These are phyloP conservation scores for Vachellia collinsii DNA, from an alignment of 306 rosid species.

Conservation along the genomic window DNA sequence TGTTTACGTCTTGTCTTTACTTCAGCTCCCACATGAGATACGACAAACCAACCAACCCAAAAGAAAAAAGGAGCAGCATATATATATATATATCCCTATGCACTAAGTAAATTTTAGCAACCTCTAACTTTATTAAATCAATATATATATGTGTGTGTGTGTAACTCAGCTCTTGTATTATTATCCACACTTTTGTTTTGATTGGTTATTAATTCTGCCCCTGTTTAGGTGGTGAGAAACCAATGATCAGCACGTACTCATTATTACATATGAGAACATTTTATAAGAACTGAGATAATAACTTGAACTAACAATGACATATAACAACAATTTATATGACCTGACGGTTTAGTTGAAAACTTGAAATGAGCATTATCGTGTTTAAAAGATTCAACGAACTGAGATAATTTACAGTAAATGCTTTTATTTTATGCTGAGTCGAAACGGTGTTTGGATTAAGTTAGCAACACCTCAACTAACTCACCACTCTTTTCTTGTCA, in stretches of 20 bases:
- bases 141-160: no score
- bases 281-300: no score
- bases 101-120: conserved; percentile 5
- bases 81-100: neutral
- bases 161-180: neutral
- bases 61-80: neutral
- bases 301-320: no score
- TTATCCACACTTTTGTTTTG: neutral
- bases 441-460: neutral
- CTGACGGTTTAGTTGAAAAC: no score
- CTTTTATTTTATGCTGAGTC: neutral
- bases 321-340: no score
- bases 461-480: neutral
- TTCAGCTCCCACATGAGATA: conserved; percentile 26
- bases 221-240: no score
- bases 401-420: neutral
- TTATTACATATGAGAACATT: no score
- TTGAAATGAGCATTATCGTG: no score
- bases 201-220: neutral
- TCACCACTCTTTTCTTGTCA: neutral
- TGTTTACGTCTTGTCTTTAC: conserved; percentile 34
- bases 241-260: no score
- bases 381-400: no score
- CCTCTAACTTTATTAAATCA: neutral
- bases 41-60: neutral